Percentiles rank a stretch among this genome's conserved stretches.
phyloP scores from a whole-genome alignment of 1,139 yeast species.

The Eremothecium sinecaudum region DNA sequence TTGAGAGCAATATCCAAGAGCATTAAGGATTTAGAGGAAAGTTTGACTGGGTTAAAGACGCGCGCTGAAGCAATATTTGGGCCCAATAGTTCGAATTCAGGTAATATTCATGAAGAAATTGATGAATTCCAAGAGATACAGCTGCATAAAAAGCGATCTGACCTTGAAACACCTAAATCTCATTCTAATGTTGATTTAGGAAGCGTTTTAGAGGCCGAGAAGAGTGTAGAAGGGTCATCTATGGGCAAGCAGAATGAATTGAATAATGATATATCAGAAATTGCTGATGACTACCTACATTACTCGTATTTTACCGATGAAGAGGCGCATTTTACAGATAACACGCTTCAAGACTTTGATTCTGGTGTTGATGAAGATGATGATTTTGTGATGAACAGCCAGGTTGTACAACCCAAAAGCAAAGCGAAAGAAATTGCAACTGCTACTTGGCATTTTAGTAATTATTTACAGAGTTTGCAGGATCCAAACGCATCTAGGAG shows the following conservation, averaged over 20 bases:
- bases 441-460: constrained; percentile 44
- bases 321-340: constrained; percentile 1
- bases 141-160: no score
- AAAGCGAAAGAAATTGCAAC: constrained; percentile 18
- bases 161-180: no score
- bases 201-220: no score
- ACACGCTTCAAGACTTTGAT: constrained; percentile 3
- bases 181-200: no score
- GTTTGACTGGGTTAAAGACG: constrained; percentile 18
- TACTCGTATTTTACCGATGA: constrained; percentile 5
- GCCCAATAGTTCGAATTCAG: no score
- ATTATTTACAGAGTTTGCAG: constrained; percentile 39
- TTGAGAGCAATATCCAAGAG: constrained; percentile 26
- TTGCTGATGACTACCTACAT: constrained; percentile 3
- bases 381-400: constrained; percentile 5
- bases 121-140: no score
- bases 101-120: no score
- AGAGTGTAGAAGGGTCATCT: no score
- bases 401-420: constrained; percentile 6
- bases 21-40: constrained; percentile 24
- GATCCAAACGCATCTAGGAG: constrained; percentile 38
- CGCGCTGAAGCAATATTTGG: constrained; percentile 16
- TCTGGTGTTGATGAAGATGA: background rate
- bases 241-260: no score
- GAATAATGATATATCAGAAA: background rate